Base-by-base conservation (phyloP, 2,329 filamentous ascomycete genomes). In the Samsoniella hepiali region DNA sequence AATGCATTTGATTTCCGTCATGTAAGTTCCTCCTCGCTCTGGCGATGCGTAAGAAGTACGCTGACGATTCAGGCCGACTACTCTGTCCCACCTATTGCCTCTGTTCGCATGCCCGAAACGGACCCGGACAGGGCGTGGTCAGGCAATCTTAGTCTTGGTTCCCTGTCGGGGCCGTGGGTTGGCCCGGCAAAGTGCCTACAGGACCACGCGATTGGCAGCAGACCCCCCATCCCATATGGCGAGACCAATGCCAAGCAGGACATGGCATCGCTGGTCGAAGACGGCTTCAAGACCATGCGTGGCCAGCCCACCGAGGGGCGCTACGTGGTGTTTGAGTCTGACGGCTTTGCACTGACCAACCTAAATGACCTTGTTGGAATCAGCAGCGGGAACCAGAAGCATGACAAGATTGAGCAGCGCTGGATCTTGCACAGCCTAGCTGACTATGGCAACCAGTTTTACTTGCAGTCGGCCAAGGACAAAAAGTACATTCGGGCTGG, bases 271-370 rank as follows among this genome's bases (percentile, higher is more conserved):
- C 72, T 74, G 4, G 73, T 76, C 51, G 82, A 85, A 67, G 74
- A 82, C 49, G 83, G 82, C 3, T 84, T 78, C 74, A 85, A 85
- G 71, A 68, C 73, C 44, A 76, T 81, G 22, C 73, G 82, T 5
- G 82, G 82, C 3, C 72, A 77, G 22, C 71, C 84, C 22, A 84
- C 79, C 8, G 82, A 85, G 67, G 83, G 82, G 22, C 79, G 82
- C 27, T 84, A 79, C 66, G 73, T 85, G 22, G 78, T 79, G 1
- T 82, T 84, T 63, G 80, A 83, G 68, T 50, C 51, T 56, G 70
- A 72, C 31, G 78, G 77, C 17, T 72, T 68, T 36, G 80, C 80
- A 1, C 74, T 83, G 17, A 57, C 72, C 61, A 65, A 71, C 65
- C 13, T 67, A 38, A 72, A 74, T 1, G 74, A 72, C 2, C 49